These are phyloP conservation scores for Salvia sclarea DNA, from an alignment of 305 asterid species.

Conservation along the genomic window DNA sequence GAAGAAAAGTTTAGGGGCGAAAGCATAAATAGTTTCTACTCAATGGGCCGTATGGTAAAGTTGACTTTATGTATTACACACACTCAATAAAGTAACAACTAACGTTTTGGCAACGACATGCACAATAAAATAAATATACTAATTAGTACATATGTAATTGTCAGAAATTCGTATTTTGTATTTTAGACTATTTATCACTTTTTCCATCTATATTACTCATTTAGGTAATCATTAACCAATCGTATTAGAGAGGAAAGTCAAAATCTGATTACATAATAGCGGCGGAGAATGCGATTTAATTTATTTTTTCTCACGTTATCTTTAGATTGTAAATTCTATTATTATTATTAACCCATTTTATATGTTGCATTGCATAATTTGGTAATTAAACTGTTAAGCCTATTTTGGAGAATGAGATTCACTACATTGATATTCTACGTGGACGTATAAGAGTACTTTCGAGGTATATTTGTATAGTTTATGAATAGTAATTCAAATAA, in stretches of 20 bases:
- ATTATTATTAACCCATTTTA: no score
- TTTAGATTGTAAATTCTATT: not conserved
- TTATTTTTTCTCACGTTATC: not conserved
- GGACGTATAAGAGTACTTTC: no score
- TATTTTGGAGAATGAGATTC: no score
- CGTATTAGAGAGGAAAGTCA: conserved; percentile 8
- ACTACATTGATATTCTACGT: no score
- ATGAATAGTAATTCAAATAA: no score
- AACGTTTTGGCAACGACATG: conserved; percentile 33
- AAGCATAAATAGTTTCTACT: conserved; percentile 9
- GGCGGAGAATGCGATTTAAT: conserved; percentile 27
- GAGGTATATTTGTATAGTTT: no score
- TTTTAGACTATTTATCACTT: not conserved
- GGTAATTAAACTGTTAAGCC: no score
- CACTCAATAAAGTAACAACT: conserved; percentile 30
- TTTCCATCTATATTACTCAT: not conserved
- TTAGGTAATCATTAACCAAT: not conserved
- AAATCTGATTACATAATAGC: conserved; percentile 26
- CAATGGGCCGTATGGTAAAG: conserved; percentile 32
- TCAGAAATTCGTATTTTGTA: conserved; percentile 15
- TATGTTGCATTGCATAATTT: no score
- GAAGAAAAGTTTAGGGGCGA: conserved; percentile 13
- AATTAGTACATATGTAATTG: not conserved
- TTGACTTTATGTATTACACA: conserved; percentile 40
- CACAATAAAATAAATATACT: not conserved